Conservation (phyloP, 1,284 basidiomycete genomes). For the Agaricales sp. region DNA sequence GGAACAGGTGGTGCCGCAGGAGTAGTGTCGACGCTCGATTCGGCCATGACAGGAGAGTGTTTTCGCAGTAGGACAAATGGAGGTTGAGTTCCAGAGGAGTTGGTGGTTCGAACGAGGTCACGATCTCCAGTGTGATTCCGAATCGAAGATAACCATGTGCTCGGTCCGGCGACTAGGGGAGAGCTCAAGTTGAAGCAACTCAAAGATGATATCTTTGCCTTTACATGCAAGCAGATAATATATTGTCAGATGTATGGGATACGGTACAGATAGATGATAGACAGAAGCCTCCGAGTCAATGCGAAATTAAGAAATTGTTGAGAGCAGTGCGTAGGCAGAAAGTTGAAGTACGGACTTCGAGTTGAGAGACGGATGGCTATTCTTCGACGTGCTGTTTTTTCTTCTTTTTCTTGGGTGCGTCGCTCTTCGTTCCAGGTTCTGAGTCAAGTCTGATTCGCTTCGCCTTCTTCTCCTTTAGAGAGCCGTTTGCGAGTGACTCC, state of each 20-base stretch:
- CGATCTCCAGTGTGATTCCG: background rate
- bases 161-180: no score
- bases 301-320: no score
- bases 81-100: no score
- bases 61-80: background rate
- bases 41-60: background rate
- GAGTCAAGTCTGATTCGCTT: background rate
- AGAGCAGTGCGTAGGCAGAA: no score
- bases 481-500: background rate
- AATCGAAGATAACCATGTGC: constrained; percentile 1
- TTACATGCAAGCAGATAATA: no score
- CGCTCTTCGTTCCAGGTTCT: background rate
- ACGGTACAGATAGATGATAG: no score
- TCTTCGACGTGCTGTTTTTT: background rate
- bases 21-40: background rate
- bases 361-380: no score
- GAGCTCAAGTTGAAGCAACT: no score
- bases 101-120: background rate
- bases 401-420: background rate
- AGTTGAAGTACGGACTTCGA: no score
- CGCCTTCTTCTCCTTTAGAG: background rate
- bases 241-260: no score
- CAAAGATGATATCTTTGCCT: no score
- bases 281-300: no score
- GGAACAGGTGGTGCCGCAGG: constrained; percentile 1